These are phyloP conservation scores for Podospora australis DNA, from an alignment of 495 filamentous ascomycete species.

Conservation along the genomic window DNA sequence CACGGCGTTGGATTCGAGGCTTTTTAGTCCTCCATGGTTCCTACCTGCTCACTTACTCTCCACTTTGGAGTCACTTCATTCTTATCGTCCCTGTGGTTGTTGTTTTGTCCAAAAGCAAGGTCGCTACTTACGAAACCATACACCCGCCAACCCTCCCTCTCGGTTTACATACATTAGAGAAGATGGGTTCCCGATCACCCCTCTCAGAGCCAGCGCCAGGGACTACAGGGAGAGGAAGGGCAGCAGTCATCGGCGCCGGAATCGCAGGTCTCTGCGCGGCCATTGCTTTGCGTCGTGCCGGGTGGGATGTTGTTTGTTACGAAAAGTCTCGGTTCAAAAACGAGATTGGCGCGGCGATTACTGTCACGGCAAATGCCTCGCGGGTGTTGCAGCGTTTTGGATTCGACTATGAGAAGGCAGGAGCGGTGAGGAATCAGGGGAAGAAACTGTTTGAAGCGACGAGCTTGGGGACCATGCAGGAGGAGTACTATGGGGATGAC, in stretches of 20 bases:
- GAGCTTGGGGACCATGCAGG: slow-evolving; percentile 20
- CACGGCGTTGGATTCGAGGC: too few species aligned
- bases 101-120: too few species aligned
- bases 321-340: slow-evolving; percentile 48
- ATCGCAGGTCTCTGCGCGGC: slow-evolving; percentile 32
- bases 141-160: too few species aligned
- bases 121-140: too few species aligned
- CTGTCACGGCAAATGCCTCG: slow-evolving; percentile 45
- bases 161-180: too few species aligned
- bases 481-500: slow-evolving; percentile 29
- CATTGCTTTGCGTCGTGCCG: slow-evolving; percentile 42
- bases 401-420: slow-evolving; percentile 32
- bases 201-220: too few species aligned
- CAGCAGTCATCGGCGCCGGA: slow-evolving; percentile 31
- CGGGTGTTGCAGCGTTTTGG: slow-evolving; percentile 43
- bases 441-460: slow-evolving; percentile 25
- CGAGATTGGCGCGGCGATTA: slow-evolving; percentile 51
- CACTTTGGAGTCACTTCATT: too few species aligned
- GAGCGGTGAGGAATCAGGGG: slow-evolving; percentile 26
- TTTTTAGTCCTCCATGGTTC: too few species aligned
- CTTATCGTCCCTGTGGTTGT: too few species aligned
- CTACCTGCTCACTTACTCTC: too few species aligned
- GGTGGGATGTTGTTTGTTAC: slow-evolving; percentile 45
- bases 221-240: too few species aligned
- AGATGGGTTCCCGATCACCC: too few species aligned